Conservation (phyloP, 805 yeast species). For the Clavispora santaluciae region DNA sequence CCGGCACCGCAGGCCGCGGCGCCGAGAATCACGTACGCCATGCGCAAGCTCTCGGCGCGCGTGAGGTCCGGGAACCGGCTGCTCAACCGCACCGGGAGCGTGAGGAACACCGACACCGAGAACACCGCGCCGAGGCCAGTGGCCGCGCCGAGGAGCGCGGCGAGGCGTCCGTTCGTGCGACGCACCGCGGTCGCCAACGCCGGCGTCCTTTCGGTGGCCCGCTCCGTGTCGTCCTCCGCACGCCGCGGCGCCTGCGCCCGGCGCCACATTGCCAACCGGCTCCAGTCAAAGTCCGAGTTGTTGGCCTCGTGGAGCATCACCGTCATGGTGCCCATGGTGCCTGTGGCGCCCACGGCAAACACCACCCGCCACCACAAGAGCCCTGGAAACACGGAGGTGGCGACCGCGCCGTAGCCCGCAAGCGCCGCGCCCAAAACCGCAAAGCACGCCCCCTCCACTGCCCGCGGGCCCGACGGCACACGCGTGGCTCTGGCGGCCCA, state of each 20-base stretch:
- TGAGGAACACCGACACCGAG: constrained; percentile 50
- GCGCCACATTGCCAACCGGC: constrained; percentile 25
- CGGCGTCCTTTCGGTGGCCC: background rate
- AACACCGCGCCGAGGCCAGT: constrained; percentile 67
- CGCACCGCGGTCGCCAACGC: background rate
- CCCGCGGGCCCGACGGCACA: constrained; percentile 45
- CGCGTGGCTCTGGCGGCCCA: constrained; percentile 6
- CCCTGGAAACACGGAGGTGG: constrained; percentile 40
- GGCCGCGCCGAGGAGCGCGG: constrained; percentile 57
- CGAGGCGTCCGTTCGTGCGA: constrained; percentile 42
- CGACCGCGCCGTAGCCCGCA: constrained; percentile 41
- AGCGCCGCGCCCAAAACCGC: constrained; percentile 44
- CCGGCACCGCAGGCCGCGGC: constrained; percentile 35
- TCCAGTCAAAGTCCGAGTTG: constrained; percentile 38
- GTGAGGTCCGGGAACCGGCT: constrained; percentile 30
- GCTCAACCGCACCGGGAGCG: constrained; percentile 52
- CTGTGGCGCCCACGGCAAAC: constrained; percentile 59
- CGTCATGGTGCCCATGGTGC: constrained; percentile 53
- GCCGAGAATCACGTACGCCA: constrained; percentile 49
- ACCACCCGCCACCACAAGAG: constrained; percentile 47
- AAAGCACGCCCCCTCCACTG: constrained; percentile 47
- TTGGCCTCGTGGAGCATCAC: constrained; percentile 54
- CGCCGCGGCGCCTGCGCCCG: background rate
- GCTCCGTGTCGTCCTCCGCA: background rate
- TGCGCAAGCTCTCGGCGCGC: constrained; percentile 39